Percentiles rank a stretch among this genome's conserved stretches.
These are phyloP conservation scores for Massarina eburnea DNA, from an alignment of 2,329 filamentous ascomycete genomes.

Conservation along the genomic window DNA sequence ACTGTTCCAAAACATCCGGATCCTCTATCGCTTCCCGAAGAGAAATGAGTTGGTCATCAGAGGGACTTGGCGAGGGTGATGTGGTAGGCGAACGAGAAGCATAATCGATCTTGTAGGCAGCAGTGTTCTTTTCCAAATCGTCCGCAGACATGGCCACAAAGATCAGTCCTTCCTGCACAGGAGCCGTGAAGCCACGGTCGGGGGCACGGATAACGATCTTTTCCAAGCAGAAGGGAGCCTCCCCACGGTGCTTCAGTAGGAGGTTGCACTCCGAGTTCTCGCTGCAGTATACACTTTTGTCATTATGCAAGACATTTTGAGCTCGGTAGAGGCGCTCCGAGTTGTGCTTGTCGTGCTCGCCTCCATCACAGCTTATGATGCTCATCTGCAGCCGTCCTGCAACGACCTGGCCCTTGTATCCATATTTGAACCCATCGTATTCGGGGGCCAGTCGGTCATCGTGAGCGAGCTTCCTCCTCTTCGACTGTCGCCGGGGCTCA, in stretches of 20 bases:
- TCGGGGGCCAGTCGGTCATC: constrained; percentile 24
- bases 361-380: constrained; percentile 85
- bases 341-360: constrained; percentile 63
- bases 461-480: constrained; percentile 45
- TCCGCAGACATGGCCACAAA: constrained; percentile 86
- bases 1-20: constrained; percentile 34
- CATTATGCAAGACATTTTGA: constrained; percentile 81
- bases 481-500: constrained; percentile 22
- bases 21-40: constrained; percentile 40
- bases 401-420: constrained; percentile 83
- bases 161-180: constrained; percentile 87
- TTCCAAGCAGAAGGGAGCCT: constrained; percentile 77
- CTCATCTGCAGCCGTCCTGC: constrained; percentile 82
- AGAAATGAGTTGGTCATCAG: constrained; percentile 33
- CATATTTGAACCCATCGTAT: constrained; percentile 67
- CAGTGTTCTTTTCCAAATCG: constrained; percentile 71
- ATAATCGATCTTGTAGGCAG: constrained; percentile 73
- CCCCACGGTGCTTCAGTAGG: constrained; percentile 77
- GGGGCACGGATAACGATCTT: constrained; percentile 89
- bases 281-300: constrained; percentile 86
- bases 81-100: constrained; percentile 21
- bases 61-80: constrained; percentile 29
- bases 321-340: constrained; percentile 47
- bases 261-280: constrained; percentile 87
- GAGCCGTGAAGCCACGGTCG: constrained; percentile 76